Evolutionary conservation across 768 basidiomycete species (phyloP).

Genomic region (Krasilnikovozyma curviuscula): DNA sequence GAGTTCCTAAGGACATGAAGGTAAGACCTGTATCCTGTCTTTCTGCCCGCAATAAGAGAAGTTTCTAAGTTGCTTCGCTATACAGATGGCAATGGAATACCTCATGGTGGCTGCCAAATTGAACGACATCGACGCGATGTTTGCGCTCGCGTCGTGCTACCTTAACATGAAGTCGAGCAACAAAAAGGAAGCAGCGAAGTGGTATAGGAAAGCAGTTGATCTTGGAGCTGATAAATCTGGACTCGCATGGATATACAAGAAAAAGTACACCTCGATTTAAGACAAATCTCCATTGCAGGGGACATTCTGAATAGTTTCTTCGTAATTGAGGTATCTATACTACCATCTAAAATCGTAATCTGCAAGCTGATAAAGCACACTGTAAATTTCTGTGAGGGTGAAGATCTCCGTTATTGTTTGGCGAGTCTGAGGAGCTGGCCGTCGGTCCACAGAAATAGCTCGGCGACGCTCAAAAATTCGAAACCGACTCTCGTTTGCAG

Average conservation of each 20-base stretch:
- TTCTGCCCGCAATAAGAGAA: slow-evolving; percentile 31
- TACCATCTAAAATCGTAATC: no score
- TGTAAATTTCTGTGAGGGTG: no score
- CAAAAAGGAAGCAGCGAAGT: slow-evolving; percentile 63
- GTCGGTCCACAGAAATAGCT: no score
- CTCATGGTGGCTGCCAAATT: slow-evolving; percentile 64
- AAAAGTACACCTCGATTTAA: slow-evolving; percentile 40
- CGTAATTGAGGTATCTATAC: no score
- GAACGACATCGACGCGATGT: slow-evolving; percentile 72
- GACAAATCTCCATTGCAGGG: no score
- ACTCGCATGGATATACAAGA: slow-evolving; percentile 79
- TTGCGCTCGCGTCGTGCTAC: slow-evolving; percentile 64
- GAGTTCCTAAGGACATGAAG: slow-evolving; percentile 65
- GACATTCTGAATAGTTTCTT: no score
- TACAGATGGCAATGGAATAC: slow-evolving; percentile 30
- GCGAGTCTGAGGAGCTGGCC: no score
- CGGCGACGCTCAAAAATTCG: no score
- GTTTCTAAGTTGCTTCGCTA: background rate
- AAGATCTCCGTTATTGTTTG: no score
- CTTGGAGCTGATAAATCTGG: slow-evolving; percentile 27
- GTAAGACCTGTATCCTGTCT: slow-evolving; percentile 35
- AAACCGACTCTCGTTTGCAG: no score
- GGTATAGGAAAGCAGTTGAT: slow-evolving; percentile 65
- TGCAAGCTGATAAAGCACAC: no score
- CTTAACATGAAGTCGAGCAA: slow-evolving; percentile 57